Evolutionary conservation across 371 early-diverging fungal genomes (phyloP).

Genomic region (Funneliformis caledonium): DNA sequence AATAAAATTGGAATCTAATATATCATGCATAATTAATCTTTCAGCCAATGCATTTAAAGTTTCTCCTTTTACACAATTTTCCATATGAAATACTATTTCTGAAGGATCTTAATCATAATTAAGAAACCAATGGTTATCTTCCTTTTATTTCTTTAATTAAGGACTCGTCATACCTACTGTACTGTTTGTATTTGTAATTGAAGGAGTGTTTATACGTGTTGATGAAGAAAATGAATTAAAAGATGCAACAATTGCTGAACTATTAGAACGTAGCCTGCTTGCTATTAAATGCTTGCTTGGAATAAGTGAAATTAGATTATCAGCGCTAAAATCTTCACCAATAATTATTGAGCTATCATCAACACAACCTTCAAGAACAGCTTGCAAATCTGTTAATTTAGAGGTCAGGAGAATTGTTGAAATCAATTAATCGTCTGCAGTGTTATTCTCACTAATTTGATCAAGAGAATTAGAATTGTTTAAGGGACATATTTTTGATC

Average conservation of each 20-base stretch:
- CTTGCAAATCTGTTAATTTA: neutral
- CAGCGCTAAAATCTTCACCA: neutral
- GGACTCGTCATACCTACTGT: too few relatives aligned
- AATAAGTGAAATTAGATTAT: too few relatives aligned
- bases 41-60: constrained; percentile 83
- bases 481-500: too few relatives aligned
- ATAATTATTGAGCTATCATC: neutral
- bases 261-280: neutral
- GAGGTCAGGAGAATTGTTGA: too few relatives aligned
- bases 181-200: too few relatives aligned
- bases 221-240: neutral
- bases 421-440: neutral
- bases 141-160: constrained; percentile 34
- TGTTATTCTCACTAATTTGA: neutral
- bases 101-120: constrained; percentile 69
- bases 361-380: constrained; percentile 31
- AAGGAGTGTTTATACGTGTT: neutral
- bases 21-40: constrained; percentile 86
- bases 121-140: constrained; percentile 62
- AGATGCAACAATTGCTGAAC: neutral
- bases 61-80: constrained; percentile 84
- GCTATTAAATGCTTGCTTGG: neutral
- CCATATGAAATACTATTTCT: constrained; percentile 81
- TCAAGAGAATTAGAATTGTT: neutral
- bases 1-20: constrained; percentile 75